Evolutionary conservation across 352 stramenopile species (phyloP).

Genomic region (Thalassiosira ordinaria): DNA sequence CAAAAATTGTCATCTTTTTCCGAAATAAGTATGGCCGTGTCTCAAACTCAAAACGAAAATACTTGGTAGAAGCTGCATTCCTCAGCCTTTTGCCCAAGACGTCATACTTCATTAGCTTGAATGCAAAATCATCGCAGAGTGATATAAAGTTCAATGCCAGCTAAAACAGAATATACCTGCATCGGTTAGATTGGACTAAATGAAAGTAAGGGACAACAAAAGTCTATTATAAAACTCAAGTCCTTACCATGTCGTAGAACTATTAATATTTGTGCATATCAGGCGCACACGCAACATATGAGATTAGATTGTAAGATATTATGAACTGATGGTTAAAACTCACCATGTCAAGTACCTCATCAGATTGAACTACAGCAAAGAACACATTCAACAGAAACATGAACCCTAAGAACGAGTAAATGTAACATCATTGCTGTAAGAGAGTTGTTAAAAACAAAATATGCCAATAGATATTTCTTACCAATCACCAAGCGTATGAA

Average conservation of each 20-base stretch:
- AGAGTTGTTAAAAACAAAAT: no score
- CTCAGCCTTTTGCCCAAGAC: neutral
- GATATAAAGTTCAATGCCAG: constrained; percentile 29
- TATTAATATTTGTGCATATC: no score
- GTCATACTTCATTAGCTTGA: neutral
- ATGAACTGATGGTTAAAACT: no score
- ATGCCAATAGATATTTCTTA: no score
- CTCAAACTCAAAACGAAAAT: neutral
- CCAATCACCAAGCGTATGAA: neutral
- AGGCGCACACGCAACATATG: no score
- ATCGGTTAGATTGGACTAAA: no score
- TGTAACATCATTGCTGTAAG: no score
- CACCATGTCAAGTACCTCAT: neutral
- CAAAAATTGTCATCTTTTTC: neutral
- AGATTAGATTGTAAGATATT: no score
- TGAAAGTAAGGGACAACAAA: no score
- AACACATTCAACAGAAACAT: no score
- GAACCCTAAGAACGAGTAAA: no score
- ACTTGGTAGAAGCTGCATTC: neutral
- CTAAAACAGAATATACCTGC: no score
- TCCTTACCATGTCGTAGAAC: neutral
- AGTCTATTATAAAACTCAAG: constrained; percentile 4
- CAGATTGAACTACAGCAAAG: neutral
- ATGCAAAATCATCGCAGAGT: constrained; percentile 17
- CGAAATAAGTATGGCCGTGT: neutral